phyloP scores from a whole-genome alignment of 345 rosid species.

The Ricinus communis region DNA sequence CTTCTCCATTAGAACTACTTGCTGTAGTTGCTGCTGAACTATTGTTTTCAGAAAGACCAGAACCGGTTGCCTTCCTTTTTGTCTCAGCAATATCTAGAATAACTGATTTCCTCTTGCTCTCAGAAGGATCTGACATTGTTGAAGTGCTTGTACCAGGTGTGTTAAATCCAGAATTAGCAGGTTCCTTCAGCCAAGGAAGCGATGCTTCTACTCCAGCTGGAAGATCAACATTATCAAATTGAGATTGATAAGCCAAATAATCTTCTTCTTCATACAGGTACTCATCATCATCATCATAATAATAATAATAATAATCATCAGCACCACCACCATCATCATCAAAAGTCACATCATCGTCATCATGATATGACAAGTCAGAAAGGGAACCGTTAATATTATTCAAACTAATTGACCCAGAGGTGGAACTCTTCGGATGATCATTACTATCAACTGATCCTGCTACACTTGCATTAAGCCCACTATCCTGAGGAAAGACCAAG shows the following conservation, averaged over 20 bases:
- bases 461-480: slow-evolving; percentile 25
- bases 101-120: slow-evolving; percentile 16
- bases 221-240: slow-evolving; percentile 52
- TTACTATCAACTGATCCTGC: slow-evolving; percentile 28
- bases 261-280: slow-evolving; percentile 24
- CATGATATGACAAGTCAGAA: slow-evolving; percentile 37
- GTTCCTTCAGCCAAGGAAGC: slow-evolving; percentile 44
- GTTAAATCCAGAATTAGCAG: slow-evolving; percentile 21
- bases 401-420: slow-evolving; percentile 29
- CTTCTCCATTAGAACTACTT: slow-evolving; percentile 31
- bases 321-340: slow-evolving; percentile 8
- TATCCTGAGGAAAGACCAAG: slow-evolving; percentile 33
- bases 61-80: not conserved
- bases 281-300: slow-evolving; percentile 21
- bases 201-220: slow-evolving; percentile 57
- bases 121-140: slow-evolving; percentile 11
- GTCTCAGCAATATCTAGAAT: slow-evolving; percentile 3
- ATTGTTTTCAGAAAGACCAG: too few relatives aligned
- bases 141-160: slow-evolving; percentile 18
- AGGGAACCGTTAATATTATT: slow-evolving; percentile 29
- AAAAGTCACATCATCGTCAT: slow-evolving; percentile 16
- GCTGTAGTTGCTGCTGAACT: slow-evolving; percentile 22
- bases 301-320: not conserved
- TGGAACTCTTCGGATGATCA: slow-evolving; percentile 33
- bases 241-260: slow-evolving; percentile 43